Evolutionary conservation across 2,329 filamentous ascomycete species (phyloP).

Genomic region (Fusarium neocosmosporiellum): DNA sequence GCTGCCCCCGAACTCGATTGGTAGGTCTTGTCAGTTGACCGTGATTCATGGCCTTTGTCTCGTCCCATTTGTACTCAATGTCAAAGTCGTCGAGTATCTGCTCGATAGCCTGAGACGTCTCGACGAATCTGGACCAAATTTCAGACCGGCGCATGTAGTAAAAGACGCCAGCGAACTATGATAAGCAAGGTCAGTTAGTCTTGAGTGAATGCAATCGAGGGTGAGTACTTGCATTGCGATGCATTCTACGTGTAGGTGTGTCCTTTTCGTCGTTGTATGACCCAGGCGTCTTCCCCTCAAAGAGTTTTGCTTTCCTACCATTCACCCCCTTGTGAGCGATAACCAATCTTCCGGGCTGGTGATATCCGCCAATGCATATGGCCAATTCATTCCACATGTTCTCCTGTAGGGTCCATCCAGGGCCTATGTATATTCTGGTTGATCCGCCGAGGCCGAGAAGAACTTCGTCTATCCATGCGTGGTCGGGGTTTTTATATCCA

Average conservation of each 20-base stretch:
- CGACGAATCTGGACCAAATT: background rate
- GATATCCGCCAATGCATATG: background rate
- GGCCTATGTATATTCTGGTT: background rate
- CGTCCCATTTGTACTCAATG: background rate
- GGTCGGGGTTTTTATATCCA: background rate
- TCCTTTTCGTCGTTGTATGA: background rate
- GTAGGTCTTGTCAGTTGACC: background rate
- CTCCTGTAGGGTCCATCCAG: background rate
- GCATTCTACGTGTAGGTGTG: background rate
- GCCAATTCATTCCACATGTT: background rate
- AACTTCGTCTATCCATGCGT: background rate
- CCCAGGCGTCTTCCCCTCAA: background rate
- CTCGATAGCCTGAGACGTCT: background rate
- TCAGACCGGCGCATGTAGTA: background rate
- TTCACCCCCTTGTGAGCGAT: background rate
- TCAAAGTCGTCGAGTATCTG: background rate
- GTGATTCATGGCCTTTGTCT: background rate
- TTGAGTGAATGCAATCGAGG: background rate
- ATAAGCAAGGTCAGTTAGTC: background rate
- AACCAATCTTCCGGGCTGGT: background rate
- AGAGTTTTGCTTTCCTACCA: background rate
- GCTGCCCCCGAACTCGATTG: background rate
- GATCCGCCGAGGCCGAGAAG: background rate
- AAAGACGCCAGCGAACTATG: background rate
- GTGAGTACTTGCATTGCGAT: background rate